Base-by-base conservation (phyloP, 257 asterid genomes). In the Ballota nigra region DNA sequence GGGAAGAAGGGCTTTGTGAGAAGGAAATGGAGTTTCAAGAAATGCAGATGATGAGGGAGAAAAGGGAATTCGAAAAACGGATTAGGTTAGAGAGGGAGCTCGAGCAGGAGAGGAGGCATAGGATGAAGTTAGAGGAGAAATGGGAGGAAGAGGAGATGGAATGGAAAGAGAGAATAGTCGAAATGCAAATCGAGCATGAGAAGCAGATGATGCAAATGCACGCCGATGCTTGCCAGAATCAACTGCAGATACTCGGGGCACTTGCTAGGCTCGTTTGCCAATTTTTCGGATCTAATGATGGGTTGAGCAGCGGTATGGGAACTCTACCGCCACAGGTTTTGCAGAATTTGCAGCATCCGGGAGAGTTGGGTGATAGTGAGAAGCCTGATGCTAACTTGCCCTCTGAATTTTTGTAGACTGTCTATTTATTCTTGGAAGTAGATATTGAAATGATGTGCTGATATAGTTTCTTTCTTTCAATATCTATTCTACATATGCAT, bases 141-240 rank as follows among this genome's bases (percentile, higher is more conserved):
- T 84, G 87, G 92, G 93, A 89, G 83, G 92, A 85, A 66, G 96
- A 91, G 49, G 95, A 86, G 69, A 81, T 85, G 89, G 96, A 85
- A 73, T 94, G 97, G 99, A 91, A 91, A 79, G 97, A 94, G 80
- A 86, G 87, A 72, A 78, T 91, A 81, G 76, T 89, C 4, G 86
- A 75, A 60, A 85, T 94, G 96, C 97, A 91, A 79, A 81, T 89
- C 18, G 96, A 91, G 60, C 97, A 94, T 34, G 97, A 94, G 86
- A 94, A 88, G 78, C 95, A 87, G 80, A 88, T 94, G 94, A 86
- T 91, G 88, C 97, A 92, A 77, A 84, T 94, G 89, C 96, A 91
- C 36, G 89, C 96, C 13, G 94, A 91, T 71, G 81, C 96, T 72
- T 91, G 94, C 83, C 98, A 93, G 82, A 91, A 86, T 61, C 98